A percentile compares a stretch with the other conserved stretches of the same genome.
These are phyloP conservation scores for Clathrus columnatus DNA, from an alignment of 768 basidiomycete genomes.

Conservation along the genomic window DNA sequence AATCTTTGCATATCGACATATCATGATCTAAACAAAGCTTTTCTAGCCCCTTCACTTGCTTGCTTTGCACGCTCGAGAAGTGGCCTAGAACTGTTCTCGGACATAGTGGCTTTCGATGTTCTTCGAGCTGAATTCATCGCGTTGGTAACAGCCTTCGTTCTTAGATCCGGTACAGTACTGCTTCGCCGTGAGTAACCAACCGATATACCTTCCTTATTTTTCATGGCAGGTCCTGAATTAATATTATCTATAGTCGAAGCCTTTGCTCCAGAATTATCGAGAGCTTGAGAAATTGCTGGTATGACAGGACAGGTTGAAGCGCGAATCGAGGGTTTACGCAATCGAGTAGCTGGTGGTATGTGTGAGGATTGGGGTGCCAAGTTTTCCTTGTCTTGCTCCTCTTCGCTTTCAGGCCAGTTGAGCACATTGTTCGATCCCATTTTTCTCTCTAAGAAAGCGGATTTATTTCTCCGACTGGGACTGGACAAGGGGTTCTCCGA, in stretches of 20 bases:
- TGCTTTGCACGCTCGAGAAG: slow-evolving; percentile 38
- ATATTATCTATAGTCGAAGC: slow-evolving; percentile 73
- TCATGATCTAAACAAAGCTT: slow-evolving; percentile 32
- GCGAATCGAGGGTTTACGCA: slow-evolving; percentile 52
- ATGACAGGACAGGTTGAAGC: slow-evolving; percentile 26
- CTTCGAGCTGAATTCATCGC: slow-evolving; percentile 19
- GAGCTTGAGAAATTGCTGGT: slow-evolving; percentile 47
- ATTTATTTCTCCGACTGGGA: slow-evolving; percentile 20
- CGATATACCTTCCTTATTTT: slow-evolving; percentile 29
- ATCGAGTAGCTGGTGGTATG: slow-evolving; percentile 34
- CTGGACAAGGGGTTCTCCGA: slow-evolving; percentile 18
- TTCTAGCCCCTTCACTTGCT: slow-evolving; percentile 45
- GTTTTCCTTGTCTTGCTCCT: slow-evolving; percentile 9
- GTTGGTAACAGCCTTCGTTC: slow-evolving; percentile 14
- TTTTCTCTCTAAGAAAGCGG: slow-evolving; percentile 29
- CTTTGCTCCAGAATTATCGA: slow-evolving; percentile 66
- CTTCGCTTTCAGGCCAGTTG: background rate
- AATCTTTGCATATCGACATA: slow-evolving; percentile 3
- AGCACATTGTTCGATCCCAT: background rate
- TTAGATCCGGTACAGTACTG: slow-evolving; percentile 9
- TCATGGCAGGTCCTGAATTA: slow-evolving; percentile 16
- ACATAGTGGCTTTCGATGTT: background rate
- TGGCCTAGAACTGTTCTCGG: slow-evolving; percentile 24
- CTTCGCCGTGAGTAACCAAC: slow-evolving; percentile 14
- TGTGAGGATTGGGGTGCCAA: background rate